Percentiles rank a stretch among this genome's conserved stretches.
These are phyloP conservation scores for Nannochloropsis salina DNA, from an alignment of 108 stramenopile species.

Conservation along the genomic window DNA sequence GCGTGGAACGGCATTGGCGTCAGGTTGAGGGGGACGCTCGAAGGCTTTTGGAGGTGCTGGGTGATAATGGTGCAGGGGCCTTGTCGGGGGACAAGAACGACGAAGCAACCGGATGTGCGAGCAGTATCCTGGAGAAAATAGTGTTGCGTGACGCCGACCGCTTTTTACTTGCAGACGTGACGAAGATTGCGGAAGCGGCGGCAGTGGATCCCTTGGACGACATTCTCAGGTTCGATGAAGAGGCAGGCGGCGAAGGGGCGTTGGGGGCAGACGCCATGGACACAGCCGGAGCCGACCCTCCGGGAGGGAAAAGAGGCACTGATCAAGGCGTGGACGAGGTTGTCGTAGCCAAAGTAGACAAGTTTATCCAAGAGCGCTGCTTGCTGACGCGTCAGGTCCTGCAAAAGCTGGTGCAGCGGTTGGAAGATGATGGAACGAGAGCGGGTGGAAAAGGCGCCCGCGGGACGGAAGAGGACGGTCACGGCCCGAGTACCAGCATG, in stretches of 20 bases:
- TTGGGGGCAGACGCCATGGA: neutral
- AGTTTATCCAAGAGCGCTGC: neutral
- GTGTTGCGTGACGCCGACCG: neutral
- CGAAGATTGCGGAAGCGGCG: neutral
- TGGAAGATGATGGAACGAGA: neutral
- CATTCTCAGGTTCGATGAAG: neutral
- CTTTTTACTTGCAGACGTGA: neutral
- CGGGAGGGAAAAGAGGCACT: neutral
- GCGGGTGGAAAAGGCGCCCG: neutral
- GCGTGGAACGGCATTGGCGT: neutral
- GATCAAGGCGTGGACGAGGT: neutral
- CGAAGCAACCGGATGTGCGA: neutral
- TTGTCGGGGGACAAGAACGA: neutral
- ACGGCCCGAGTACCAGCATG: neutral
- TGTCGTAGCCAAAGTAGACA: neutral
- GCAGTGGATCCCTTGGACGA: neutral
- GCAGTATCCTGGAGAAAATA: neutral
- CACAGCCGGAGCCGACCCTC: neutral
- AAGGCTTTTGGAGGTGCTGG: neutral
- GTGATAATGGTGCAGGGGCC: neutral
- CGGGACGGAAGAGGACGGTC: neutral
- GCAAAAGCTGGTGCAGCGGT: slow-evolving; percentile 11
- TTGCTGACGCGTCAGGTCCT: neutral
- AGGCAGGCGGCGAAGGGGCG: neutral
- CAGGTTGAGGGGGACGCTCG: neutral